Evolutionary conservation across 371 early-diverging fungal species (phyloP), one percentile per base, ranked within the genome.

Genomic region (Synchytrium microbalum): DNA sequence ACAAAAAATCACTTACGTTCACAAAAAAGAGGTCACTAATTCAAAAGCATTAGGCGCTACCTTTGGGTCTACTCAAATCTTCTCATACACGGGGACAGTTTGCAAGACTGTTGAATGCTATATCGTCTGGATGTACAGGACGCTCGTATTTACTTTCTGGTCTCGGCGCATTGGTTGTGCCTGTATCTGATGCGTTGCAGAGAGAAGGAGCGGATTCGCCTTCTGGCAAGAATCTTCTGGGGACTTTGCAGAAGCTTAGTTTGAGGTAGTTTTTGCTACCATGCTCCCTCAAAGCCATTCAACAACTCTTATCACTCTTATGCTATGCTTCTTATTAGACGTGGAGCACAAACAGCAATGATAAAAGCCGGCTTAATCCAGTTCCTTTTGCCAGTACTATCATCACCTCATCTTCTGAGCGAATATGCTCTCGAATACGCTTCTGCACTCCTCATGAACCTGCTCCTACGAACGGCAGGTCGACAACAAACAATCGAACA

Each of bases 361-460:
- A 78, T 72, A 68, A 38, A 62, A 19, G 32, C 61, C 13, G 27
- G 67, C 26, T 62, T 72, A 13, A 31, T 78, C 10, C 33, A 66
- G 3, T 72, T 59, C 59, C 64, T 80, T 0, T 62, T 72, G 25
- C 55, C 61, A n/a, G 3, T 75, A 32, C 69, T 79, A 38, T 38
- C 46, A 38, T 38, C 46, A 38, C 58, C 54, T 3, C 75, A 73
- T 51, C n/a, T 65, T 2, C 63, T 78, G 3, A 60, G 70, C 13
- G 78, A 76, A 1, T 70, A 69, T 55, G 74, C 68, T 31, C 38
- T 79, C 57, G 72, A 76, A 61, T 77, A 77, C 63, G 76, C 67
- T 1, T 53, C 67, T n/a, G 80, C 80, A 19, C 60, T 80, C 52
- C 55, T 80, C 32, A 79, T 81, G 80, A 81, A 81, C 67, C 69